Conservation (phyloP, 306 rosid species). For the Inga laurina region DNA sequence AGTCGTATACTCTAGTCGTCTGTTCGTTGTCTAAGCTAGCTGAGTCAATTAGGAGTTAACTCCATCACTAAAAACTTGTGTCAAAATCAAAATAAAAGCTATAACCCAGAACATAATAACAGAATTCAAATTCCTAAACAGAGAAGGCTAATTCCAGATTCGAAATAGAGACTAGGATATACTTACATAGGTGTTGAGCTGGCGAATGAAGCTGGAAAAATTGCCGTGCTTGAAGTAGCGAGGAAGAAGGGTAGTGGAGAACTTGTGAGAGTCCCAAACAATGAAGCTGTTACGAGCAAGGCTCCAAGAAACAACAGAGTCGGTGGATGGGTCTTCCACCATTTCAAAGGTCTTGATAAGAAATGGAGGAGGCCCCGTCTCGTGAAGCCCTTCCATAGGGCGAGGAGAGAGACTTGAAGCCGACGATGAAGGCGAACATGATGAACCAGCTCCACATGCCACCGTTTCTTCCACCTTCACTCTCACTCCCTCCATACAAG, state of each 20-base stretch:
- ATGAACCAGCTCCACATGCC: conserved; percentile 35
- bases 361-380: conserved; percentile 89
- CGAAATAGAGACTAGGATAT: neutral
- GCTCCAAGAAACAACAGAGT: conserved; percentile 89
- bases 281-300: conserved; percentile 83
- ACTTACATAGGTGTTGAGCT: conserved; percentile 96
- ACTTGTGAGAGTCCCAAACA: conserved; percentile 79
- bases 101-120: neutral
- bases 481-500: conserved; percentile 40
- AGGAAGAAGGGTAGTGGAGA: conserved; percentile 77
- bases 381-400: conserved; percentile 83
- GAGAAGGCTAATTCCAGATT: neutral
- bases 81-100: neutral
- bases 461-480: conserved; percentile 61
- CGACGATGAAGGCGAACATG: conserved; percentile 50
- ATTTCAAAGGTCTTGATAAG: conserved; percentile 85
- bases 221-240: conserved; percentile 88
- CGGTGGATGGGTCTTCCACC: conserved; percentile 90
- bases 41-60: neutral
- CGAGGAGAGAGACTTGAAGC: conserved; percentile 51
- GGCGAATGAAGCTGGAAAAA: conserved; percentile 97
- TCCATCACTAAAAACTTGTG: neutral
- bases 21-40: neutral
- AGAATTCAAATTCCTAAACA: neutral
- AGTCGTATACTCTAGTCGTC: neutral